Base-by-base conservation (phyloP, 192 early-diverging fungal species). In the Phycomyces blakesleeanus region DNA sequence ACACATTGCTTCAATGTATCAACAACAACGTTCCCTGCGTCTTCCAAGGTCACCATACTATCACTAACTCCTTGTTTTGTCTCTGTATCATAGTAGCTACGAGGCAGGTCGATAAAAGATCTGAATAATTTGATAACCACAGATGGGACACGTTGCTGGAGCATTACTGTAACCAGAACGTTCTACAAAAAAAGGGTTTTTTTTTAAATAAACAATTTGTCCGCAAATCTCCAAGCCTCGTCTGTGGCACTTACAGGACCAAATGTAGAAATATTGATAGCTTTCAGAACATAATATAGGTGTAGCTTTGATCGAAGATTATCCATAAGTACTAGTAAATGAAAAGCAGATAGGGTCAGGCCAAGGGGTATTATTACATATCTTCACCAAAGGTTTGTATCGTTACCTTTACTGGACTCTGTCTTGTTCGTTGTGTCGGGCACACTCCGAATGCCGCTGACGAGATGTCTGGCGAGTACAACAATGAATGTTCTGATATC, bases 181-280 rank as follows among this genome's bases (percentile, higher is more conserved):
- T 75, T 53, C 53, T 75, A 69, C 68, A 71, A 34, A 34, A 2
- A 34, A 5, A 34, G n/a, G n/a, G n/a, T 34, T 38, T 20, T 1
- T 25, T 38, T 64, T 40, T 44, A 12, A 34, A 50, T 25, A n/a
- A 22, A 50, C 29, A 12, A 52, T 7, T n/a, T n/a, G 20, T 56
- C 12, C 71, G 25, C 27, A 24, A 52, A 12, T 0, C 14, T 10
- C 42, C 22, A n/a, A 10, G 38, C 55, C n/a, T 24, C 12, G 9
- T 34, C 55, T 57, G 4, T 40, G 56, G 25, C 55, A 69, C 77
- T 62, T 75, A 81, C 83, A 1, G 78, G 78, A 26, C 78, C 83
- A 47, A 74, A 71, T 27, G 76, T 73, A 6, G 80, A 38, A 24
- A 84, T 73, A 25, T 78, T 63, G 34, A 84, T 67, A 0, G 77